Evolutionary conservation across 805 yeast species (phyloP).

Genomic region (Peterozyma toletana): DNA sequence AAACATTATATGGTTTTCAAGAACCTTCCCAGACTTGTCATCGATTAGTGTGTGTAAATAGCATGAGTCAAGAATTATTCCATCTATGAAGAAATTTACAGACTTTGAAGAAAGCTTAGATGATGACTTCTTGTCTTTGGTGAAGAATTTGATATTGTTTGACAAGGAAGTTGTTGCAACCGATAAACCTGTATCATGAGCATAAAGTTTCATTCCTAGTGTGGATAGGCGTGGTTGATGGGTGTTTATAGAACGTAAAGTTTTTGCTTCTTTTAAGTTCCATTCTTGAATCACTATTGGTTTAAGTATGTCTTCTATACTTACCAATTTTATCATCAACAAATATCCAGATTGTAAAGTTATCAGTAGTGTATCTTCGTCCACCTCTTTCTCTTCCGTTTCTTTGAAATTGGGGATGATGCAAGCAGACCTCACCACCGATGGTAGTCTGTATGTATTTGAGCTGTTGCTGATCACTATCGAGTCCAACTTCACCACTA

Average conservation of each 20-base stretch:
- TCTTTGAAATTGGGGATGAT: background rate
- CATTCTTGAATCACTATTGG: slow-evolving; percentile 14
- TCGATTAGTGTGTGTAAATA: slow-evolving; percentile 16
- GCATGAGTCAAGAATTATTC: slow-evolving; percentile 14
- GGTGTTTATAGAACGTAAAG: slow-evolving; percentile 5
- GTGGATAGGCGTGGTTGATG: slow-evolving; percentile 9
- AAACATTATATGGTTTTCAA: slow-evolving; percentile 13
- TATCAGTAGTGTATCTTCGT: slow-evolving; percentile 20
- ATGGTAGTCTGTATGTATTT: slow-evolving; percentile 1
- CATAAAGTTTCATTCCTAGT: slow-evolving; percentile 12
- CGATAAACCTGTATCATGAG: slow-evolving; percentile 13
- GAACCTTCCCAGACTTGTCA: background rate
- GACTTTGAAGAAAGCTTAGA: slow-evolving; percentile 10
- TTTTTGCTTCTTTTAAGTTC: slow-evolving; percentile 9
- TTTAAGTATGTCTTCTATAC: slow-evolving; percentile 10
- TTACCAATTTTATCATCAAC: slow-evolving; percentile 14
- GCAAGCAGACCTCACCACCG: slow-evolving; percentile 4
- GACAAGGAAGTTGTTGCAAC: slow-evolving; percentile 18
- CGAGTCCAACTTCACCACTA: slow-evolving; percentile 1
- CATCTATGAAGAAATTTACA: slow-evolving; percentile 15
- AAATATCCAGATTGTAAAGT: slow-evolving; percentile 15
- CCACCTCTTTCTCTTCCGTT: slow-evolving; percentile 5
- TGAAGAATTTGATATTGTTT: slow-evolving; percentile 9
- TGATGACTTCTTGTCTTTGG: background rate
- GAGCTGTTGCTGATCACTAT: slow-evolving; percentile 3